A percentile compares a stretch with the other conserved stretches of the same genome.
Evolutionary conservation across 129 eudicot species (phyloP).

Genomic region (Flaveria robusta): DNA sequence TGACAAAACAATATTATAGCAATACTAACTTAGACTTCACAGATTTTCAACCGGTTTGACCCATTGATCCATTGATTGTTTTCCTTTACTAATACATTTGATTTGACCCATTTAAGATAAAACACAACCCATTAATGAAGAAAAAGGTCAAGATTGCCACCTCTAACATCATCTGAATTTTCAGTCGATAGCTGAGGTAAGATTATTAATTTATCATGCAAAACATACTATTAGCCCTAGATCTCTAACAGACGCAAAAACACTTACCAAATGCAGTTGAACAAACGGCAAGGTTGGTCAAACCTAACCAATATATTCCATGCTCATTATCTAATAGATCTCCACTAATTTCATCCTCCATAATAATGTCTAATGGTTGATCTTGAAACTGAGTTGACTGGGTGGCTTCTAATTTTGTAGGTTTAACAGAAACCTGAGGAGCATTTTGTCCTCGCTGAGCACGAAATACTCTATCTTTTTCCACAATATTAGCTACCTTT

Average conservation of each 20-base stretch:
- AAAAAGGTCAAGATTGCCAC: neutral
- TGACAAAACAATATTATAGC: neutral
- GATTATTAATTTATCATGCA: neutral
- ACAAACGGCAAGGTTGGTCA: slow-evolving; percentile 70
- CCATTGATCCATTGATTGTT: neutral
- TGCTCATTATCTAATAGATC: slow-evolving; percentile 30
- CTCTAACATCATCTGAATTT: neutral
- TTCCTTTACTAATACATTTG: neutral
- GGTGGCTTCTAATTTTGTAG: slow-evolving; percentile 34
- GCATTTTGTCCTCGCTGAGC: slow-evolving; percentile 77
- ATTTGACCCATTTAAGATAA: neutral
- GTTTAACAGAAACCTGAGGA: slow-evolving; percentile 68
- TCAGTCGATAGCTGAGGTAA: neutral
- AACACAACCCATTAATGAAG: neutral
- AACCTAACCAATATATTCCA: slow-evolving; percentile 64
- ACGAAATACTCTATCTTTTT: slow-evolving; percentile 76
- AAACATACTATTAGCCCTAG: neutral
- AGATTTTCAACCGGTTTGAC: neutral
- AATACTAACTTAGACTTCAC: neutral
- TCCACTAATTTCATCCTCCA: slow-evolving; percentile 20
- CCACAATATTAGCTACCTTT: slow-evolving; percentile 82
- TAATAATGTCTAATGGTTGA: slow-evolving; percentile 22
- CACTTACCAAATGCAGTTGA: slow-evolving; percentile 60
- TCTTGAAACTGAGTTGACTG: slow-evolving; percentile 32
- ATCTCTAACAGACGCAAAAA: neutral